Percentiles rank a stretch among this genome's conserved stretches.
These are phyloP conservation scores for Saccharomycopsis amapae DNA, from an alignment of 805 yeast genomes.

Conservation along the genomic window DNA sequence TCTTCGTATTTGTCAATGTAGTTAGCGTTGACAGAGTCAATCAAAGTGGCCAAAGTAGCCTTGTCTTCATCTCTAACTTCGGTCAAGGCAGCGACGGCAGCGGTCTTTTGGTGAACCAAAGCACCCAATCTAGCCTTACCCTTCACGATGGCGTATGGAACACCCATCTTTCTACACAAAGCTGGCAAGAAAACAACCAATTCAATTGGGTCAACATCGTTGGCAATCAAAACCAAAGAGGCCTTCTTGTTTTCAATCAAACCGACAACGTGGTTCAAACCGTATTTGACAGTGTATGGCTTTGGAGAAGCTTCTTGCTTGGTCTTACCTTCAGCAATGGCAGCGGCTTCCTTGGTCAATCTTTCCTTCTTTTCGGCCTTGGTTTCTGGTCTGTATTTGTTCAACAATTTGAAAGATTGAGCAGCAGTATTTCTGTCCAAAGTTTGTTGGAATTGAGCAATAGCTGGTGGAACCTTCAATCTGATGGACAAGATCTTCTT, in stretches of 20 bases:
- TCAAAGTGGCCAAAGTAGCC: conserved; percentile 86
- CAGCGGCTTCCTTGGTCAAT: conserved; percentile 98
- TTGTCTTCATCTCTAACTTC: conserved; percentile 94
- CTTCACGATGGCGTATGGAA: conserved; percentile 96
- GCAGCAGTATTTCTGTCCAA: conserved; percentile 99
- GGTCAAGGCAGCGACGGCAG: conserved; percentile 95
- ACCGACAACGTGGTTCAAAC: conserved; percentile 98
- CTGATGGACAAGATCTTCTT: conserved; percentile 92
- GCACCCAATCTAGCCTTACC: conserved; percentile 99
- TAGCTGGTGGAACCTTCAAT: conserved; percentile 98
- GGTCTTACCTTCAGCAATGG: conserved; percentile 96
- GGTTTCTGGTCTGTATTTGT: conserved; percentile 99
- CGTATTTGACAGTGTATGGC: conserved; percentile 96
- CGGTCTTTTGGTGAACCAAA: conserved; percentile 93
- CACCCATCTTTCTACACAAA: conserved; percentile 98
- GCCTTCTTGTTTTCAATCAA: conserved; percentile 98
- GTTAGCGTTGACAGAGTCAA: conserved; percentile 91
- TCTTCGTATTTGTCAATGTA: conserved; percentile 92
- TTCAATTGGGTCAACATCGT: conserved; percentile 99
- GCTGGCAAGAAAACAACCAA: conserved; percentile 97
- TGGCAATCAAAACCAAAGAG: conserved; percentile 92
- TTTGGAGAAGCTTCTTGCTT: conserved; percentile 94
- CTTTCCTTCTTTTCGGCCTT: conserved; percentile 97
- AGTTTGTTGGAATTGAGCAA: conserved; percentile 92
- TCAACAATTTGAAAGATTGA: conserved; percentile 92